Conservation (phyloP, 176 grass and related monocot genomes). For the Musa troglodytarum region DNA sequence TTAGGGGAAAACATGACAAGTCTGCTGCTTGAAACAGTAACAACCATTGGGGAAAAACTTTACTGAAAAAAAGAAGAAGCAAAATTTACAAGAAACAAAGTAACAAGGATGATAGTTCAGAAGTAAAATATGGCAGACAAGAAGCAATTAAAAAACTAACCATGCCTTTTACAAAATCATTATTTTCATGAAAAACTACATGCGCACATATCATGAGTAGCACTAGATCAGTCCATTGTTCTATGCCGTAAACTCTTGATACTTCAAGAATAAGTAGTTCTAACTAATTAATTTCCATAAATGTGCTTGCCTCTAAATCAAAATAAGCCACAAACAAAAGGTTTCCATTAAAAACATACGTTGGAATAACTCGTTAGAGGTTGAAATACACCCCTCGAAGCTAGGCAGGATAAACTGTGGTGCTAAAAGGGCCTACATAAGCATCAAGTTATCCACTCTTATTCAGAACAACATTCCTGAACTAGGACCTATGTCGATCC, state of each 20-base stretch:
- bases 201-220: not conserved
- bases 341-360: not conserved
- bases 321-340: not conserved
- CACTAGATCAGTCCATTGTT: not conserved
- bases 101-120: not conserved
- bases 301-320: not conserved
- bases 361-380: not conserved
- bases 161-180: not conserved
- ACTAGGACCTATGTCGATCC: no score
- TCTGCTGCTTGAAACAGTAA: not conserved
- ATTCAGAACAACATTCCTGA: not conserved
- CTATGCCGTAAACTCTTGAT: not conserved
- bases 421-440: not conserved
- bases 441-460: not conserved
- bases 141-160: not conserved
- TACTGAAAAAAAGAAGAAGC: not conserved
- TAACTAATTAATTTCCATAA: not conserved
- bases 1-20: not conserved
- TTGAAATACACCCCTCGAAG: not conserved
- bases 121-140: not conserved
- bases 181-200: slow-evolving; percentile 3
- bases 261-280: not conserved
- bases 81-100: not conserved
- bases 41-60: no score
- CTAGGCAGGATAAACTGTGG: not conserved